phyloP scores from a whole-genome alignment of 805 yeast genomes.

The Yamadazyma laniorum region DNA sequence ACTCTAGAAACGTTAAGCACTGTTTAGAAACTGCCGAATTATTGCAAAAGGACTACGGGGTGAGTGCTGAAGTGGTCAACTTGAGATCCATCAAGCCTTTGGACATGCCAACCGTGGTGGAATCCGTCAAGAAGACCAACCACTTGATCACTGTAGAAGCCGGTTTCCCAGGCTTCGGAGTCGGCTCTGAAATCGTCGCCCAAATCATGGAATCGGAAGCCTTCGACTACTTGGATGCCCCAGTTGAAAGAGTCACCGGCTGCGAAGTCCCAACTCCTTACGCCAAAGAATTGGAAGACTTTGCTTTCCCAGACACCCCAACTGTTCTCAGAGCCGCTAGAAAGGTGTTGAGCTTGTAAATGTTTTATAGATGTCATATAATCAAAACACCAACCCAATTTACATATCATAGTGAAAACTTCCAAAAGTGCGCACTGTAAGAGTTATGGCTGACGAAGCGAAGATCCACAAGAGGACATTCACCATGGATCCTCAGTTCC shows the following conservation, averaged over 20 bases:
- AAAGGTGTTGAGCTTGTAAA: slow-evolving; percentile 71
- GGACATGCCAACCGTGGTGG: slow-evolving; percentile 82
- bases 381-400: neutral
- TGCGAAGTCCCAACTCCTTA: slow-evolving; percentile 99
- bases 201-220: slow-evolving; percentile 98
- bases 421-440: neutral
- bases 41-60: slow-evolving; percentile 80
- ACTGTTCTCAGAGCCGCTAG: slow-evolving; percentile 83
- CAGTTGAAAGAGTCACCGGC: slow-evolving; percentile 97
- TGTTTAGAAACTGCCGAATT: slow-evolving; percentile 87
- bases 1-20: slow-evolving; percentile 85
- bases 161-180: slow-evolving; percentile 97
- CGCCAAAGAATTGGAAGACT: slow-evolving; percentile 92
- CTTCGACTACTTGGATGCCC: slow-evolving; percentile 97
- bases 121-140: slow-evolving; percentile 93
- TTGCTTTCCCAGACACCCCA: slow-evolving; percentile 97
- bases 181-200: slow-evolving; percentile 97
- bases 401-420: neutral
- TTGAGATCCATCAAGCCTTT: slow-evolving; percentile 96
- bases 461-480: slow-evolving; percentile 25
- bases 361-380: slow-evolving; percentile 8
- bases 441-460: slow-evolving; percentile 9
- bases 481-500: slow-evolving; percentile 13
- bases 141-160: slow-evolving; percentile 95
- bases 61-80: slow-evolving; percentile 90